Base-by-base conservation (phyloP, 2,329 filamentous ascomycete species). In the Aspergillus phoenicis region DNA sequence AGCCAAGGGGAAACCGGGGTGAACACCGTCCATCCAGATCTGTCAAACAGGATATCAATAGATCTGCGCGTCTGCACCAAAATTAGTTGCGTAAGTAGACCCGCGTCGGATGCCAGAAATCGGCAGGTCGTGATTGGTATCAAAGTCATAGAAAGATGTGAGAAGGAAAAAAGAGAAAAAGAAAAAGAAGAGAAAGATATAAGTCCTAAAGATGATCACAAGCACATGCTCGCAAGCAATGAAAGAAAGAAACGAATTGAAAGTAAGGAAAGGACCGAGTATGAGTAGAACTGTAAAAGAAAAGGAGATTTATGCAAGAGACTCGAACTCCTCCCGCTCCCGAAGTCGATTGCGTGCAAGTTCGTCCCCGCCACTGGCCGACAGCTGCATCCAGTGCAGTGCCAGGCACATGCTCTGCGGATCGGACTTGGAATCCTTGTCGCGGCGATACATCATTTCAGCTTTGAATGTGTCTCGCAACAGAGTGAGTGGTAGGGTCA, bases 301-400 rank as follows among this genome's bases (percentile, higher is more conserved):
- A 45, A 51, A 54, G 52, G 56, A 57, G 5, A 60, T 57, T 81
- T 73, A 84, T 64, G 82, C 82, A 70, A 86, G 82, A 56, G 80
- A 83, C 70, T 87, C 85, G 73, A 87, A 84, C 72, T 88, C 85
- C 68, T 85, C 83, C 51, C 85, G 78, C 78, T 96, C 91, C 65
- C 89, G 85, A 75, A 97, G 80, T 77, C 94, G 93, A 74, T 89
- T 90, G 73, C 87, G 89, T 20, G 94, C 94, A 67, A 96, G 81
- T 71, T 90, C 86, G 74, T 98, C 94, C 1, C 93, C 93, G n/a
- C 93, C 93, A 58, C 85, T 85, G 68, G 91, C 90, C 39, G 91
- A 93, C 66, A 91, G 83, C 79, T 94, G 91, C 93, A 98, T 97
- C 93, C 94, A 98, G 81, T 98, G 94, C 77, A 96, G 88, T 8